Evolutionary conservation across 75 land plant genomes (phyloP).

Genomic region (Pseudotsuga menziesii): DNA sequence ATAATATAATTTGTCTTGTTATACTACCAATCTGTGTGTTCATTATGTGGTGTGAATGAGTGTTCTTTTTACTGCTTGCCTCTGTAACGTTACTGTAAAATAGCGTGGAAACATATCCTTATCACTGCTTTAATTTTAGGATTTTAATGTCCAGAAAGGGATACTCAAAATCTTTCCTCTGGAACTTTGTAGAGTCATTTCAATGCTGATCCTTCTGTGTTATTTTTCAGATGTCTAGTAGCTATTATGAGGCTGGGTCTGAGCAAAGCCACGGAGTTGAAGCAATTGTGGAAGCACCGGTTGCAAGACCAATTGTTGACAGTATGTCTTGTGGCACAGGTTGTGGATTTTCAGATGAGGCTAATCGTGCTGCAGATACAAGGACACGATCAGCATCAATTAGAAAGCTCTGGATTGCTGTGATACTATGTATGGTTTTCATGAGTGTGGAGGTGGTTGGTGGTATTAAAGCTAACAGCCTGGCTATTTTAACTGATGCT

Average conservation of each 20-base stretch:
- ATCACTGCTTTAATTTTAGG: too few species aligned
- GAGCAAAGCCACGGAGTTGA: not conserved
- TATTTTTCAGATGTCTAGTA: slow-evolving; percentile 7
- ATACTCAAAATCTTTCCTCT: not conserved
- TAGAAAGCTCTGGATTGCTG: slow-evolving; percentile 67
- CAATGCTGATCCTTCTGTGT: not conserved
- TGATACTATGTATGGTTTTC: slow-evolving; percentile 68
- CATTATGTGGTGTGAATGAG: too few species aligned
- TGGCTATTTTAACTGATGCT: slow-evolving; percentile 93
- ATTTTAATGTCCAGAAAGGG: not conserved
- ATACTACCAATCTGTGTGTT: too few species aligned
- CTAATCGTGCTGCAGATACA: slow-evolving; percentile 46
- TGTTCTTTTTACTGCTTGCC: too few species aligned
- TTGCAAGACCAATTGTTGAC: not conserved
- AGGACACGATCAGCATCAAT: slow-evolving; percentile 52
- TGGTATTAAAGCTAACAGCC: slow-evolving; percentile 83
- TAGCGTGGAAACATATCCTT: too few species aligned
- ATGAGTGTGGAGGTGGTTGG: slow-evolving; percentile 81
- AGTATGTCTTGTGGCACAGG: slow-evolving; percentile 43
- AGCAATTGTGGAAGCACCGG: not conserved
- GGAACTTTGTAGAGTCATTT: not conserved
- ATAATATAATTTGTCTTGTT: too few species aligned
- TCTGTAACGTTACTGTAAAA: too few species aligned
- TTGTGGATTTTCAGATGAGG: slow-evolving; percentile 64
- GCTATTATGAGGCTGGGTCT: not conserved